These are phyloP conservation scores for Yarrowia yakushimensis DNA, from an alignment of 805 yeast genomes.

Conservation along the genomic window DNA sequence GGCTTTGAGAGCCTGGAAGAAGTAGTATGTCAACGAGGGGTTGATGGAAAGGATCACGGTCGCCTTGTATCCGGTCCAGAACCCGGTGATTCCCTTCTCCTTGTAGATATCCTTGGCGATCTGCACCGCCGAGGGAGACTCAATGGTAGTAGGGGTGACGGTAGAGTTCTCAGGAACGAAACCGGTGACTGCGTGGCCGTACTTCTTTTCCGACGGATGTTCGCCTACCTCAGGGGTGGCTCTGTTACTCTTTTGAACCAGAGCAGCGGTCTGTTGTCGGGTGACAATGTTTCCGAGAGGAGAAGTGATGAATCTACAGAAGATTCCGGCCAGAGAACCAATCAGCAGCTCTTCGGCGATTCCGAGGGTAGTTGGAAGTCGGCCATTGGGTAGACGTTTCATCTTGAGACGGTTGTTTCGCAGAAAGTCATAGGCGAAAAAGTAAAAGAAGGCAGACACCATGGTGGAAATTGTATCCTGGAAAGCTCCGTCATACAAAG, in stretches of 20 bases:
- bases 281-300: constrained; percentile 37
- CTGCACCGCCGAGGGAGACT: constrained; percentile 21
- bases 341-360: constrained; percentile 35
- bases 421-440: constrained; percentile 36
- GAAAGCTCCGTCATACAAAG: constrained; percentile 75
- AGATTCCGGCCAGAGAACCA: constrained; percentile 37
- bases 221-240: not conserved
- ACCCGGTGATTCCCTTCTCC: constrained; percentile 36
- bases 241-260: constrained; percentile 17
- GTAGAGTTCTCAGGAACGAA: not conserved
- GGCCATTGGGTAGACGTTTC: constrained; percentile 29
- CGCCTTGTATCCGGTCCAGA: constrained; percentile 38
- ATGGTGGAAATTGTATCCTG: constrained; percentile 41
- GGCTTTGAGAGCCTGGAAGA: constrained; percentile 34
- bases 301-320: constrained; percentile 36
- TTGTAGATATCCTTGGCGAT: constrained; percentile 33
- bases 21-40: constrained; percentile 39
- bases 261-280: constrained; percentile 33
- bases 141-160: not conserved
- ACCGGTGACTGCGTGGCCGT: constrained; percentile 4
- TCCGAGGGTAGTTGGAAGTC: constrained; percentile 34
- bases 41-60: constrained; percentile 35
- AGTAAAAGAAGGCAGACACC: constrained; percentile 37
- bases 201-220: not conserved
- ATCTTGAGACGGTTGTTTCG: constrained; percentile 31